A percentile compares a stretch with the other conserved stretches of the same genome.
Conservation (phyloP, 2,329 filamentous ascomycete species). For the Cladosporium colombiae region DNA sequence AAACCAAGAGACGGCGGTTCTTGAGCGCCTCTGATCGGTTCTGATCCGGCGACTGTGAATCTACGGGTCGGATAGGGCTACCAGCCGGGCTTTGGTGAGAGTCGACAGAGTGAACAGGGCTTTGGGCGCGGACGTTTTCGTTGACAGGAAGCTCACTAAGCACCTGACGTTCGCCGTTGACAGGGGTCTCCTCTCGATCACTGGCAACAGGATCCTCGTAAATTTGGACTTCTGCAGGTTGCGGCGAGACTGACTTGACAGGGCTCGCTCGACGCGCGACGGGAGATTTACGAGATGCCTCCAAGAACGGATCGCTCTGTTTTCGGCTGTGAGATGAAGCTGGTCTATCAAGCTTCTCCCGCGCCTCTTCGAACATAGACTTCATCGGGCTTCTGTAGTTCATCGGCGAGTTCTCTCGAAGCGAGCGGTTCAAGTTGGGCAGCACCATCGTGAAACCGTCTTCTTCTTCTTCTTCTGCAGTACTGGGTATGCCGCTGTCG, state of each 20-base stretch:
- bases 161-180: constrained; percentile 42
- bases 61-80: constrained; percentile 29
- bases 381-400: constrained; percentile 36
- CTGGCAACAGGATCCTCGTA: constrained; percentile 56
- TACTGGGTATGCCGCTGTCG: constrained; percentile 40
- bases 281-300: constrained; percentile 8
- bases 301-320: constrained; percentile 20
- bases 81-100: constrained; percentile 33
- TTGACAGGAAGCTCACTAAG: constrained; percentile 55
- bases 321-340: constrained; percentile 16
- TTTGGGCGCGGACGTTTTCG: constrained; percentile 41
- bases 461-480: constrained; percentile 51
- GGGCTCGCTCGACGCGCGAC: constrained; percentile 25
- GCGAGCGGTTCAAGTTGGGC: constrained; percentile 39
- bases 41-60: constrained; percentile 33
- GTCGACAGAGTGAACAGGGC: constrained; percentile 32
- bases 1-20: constrained; percentile 64
- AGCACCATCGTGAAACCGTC: constrained; percentile 56
- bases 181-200: constrained; percentile 34
- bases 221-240: constrained; percentile 49
- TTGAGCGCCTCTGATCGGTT: constrained; percentile 46
- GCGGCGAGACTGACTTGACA: constrained; percentile 31
- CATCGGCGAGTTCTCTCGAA: constrained; percentile 32
- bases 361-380: constrained; percentile 37
- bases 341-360: constrained; percentile 26